Evolutionary conservation across 2,329 filamentous ascomycete species (phyloP).

Genomic region (Aureobasidium sp.): DNA sequence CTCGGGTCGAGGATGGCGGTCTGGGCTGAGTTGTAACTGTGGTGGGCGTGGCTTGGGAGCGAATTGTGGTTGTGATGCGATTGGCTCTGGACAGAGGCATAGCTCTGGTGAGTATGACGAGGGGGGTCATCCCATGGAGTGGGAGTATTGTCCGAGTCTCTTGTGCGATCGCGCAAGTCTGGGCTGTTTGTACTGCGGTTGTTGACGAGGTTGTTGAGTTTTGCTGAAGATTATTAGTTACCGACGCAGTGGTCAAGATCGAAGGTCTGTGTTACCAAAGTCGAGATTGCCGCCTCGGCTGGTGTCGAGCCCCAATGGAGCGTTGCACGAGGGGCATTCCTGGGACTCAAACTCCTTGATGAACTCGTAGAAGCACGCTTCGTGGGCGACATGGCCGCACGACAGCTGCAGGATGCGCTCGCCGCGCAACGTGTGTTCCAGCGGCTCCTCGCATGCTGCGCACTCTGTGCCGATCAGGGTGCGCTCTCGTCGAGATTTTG

Average conservation of each 20-base stretch:
- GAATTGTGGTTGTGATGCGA: background rate
- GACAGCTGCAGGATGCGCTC: conserved; percentile 94
- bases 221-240: conserved; percentile 53
- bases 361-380: conserved; percentile 98
- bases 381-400: conserved; percentile 93
- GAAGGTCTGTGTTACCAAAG: conserved; percentile 21
- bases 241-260: background rate
- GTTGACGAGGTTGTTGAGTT: conserved; percentile 87
- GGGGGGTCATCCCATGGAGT: conserved; percentile 55
- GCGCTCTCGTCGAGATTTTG: conserved; percentile 64
- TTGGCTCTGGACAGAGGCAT: background rate
- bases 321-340: conserved; percentile 89
- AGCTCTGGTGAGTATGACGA: background rate
- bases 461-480: conserved; percentile 95
- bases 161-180: conserved; percentile 21
- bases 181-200: conserved; percentile 62
- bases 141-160: conserved; percentile 43
- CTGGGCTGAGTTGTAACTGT: conserved; percentile 6
- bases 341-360: conserved; percentile 92
- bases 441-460: conserved; percentile 89
- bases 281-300: conserved; percentile 82
- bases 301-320: conserved; percentile 83
- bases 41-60: background rate
- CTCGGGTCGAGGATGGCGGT: conserved; percentile 3
- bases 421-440: conserved; percentile 90